Base-by-base conservation (phyloP, 768 basidiomycete species). In the Grammothele lineata region DNA sequence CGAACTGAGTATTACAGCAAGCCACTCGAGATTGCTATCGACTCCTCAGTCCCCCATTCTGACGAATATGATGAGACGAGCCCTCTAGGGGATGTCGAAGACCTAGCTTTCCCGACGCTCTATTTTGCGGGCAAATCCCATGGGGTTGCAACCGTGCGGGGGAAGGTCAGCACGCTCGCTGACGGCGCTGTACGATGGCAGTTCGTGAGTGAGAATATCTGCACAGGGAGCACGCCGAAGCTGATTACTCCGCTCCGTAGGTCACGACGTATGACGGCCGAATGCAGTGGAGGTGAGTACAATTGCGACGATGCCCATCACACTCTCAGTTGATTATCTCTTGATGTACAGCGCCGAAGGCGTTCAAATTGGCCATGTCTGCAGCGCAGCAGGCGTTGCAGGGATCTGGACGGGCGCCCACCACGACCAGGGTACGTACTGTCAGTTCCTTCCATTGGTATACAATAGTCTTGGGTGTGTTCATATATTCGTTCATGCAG, bases 281-380 rank as follows among this genome's bases (percentile, higher is more conserved):
- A 30, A 71, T 78, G 38, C 78, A 80, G 53, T 83, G 81, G 82
- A 77, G 77, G 82, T 81, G n/a, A n/a, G n/a, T n/a, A n/a, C n/a
- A n/a, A n/a, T n/a, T n/a, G n/a, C n/a, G n/a, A n/a, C n/a, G n/a
- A n/a, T n/a, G n/a, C 4, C 22, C 25, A 30, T 38, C 19, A 14
- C 22, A 21, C n/a, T n/a, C n/a, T n/a, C n/a, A n/a, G n/a, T n/a
- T n/a, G n/a, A n/a, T n/a, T n/a, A n/a, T n/a, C n/a, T n/a, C n/a
- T n/a, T n/a, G n/a, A n/a, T n/a, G n/a, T n/a, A n/a, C 52, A 87
- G 83, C 53, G 84, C 82, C 15, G 79, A 79, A 61, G 83, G 81
- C 19, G 70, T 82, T 3, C 85, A 87, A 59, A 59, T 88, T 19
- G 85, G 86, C 8, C 74, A 74, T 22, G 68, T 81, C 15, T 78